Base-by-base conservation (phyloP, 1,284 basidiomycete genomes). In the Agroathelia rolfsii region DNA sequence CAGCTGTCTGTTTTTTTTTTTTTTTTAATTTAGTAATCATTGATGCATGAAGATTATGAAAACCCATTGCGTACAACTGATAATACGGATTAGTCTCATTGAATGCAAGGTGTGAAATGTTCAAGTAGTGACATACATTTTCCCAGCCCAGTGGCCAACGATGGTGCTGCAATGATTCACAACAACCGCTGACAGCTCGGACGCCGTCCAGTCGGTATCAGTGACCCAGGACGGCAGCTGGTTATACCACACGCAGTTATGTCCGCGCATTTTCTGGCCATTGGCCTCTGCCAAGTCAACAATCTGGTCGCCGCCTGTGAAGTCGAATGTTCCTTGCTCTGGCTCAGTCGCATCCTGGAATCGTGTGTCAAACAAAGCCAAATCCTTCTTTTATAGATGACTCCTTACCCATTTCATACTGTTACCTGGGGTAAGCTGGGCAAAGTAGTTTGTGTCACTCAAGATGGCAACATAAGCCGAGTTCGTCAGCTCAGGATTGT, bases 341-440 rank as follows among this genome's bases (percentile, higher is more conserved):
- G 43, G 43, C 27, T 53, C 48, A 9, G 46, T 49, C 8, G 43
- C 42, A 39, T 48, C 45, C 43, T 47, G 5, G 2, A 30, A n/a
- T n/a, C n/a, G n/a, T n/a, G n/a, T n/a, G n/a, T n/a, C n/a, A n/a
- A n/a, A n/a, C n/a, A n/a, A n/a, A n/a, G n/a, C n/a, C n/a, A n/a
- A n/a, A n/a, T n/a, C n/a, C n/a, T n/a, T n/a, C n/a, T n/a, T n/a
- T n/a, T n/a, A n/a, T n/a, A n/a, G n/a, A n/a, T n/a, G n/a, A n/a
- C n/a, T n/a, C n/a, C 53, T 11, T 30, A 64, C 67, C 69, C 69
- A 71, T 62, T 71, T 72, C 68, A 71, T 67, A 40, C 61, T 66
- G 46, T 72, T 72, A 13, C 58, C 66, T 3, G 70, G 59, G 5
- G 71, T 73, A 29, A 72, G 52, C 41, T 69, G 66, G 23, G 56